Conservation (phyloP, 129 eudicot species). For the Tagetes erecta region DNA sequence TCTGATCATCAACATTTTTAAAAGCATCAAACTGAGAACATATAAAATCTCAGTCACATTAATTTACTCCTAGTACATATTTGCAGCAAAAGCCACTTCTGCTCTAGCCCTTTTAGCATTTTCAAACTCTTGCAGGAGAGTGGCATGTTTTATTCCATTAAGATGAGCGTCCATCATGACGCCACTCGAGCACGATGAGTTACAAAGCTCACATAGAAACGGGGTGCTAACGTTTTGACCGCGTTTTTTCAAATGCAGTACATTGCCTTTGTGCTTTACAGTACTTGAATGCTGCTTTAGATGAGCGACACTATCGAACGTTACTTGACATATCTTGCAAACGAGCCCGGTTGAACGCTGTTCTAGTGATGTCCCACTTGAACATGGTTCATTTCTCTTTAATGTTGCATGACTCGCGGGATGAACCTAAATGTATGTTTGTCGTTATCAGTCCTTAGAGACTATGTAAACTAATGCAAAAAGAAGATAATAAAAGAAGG, state of each 20-base stretch:
- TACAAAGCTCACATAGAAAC: constrained; percentile 39
- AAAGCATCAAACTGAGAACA: background rate
- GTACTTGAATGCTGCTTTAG: constrained; percentile 44
- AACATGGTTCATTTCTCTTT: constrained; percentile 47
- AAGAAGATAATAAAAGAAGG: background rate
- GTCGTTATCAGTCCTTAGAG: background rate
- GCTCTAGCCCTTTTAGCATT: constrained; percentile 35
- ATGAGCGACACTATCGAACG: constrained; percentile 29
- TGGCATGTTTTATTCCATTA: constrained; percentile 41
- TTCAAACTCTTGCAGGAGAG: constrained; percentile 36
- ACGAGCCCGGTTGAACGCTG: constrained; percentile 35
- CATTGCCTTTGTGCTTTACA: constrained; percentile 35
- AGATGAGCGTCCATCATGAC: constrained; percentile 41
- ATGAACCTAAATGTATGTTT: constrained; percentile 34
- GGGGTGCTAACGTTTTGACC: constrained; percentile 42
- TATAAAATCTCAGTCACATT: constrained; percentile 1
- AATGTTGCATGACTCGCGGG: constrained; percentile 24
- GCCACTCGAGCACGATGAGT: constrained; percentile 42
- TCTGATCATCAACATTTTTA: background rate
- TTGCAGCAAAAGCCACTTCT: constrained; percentile 35
- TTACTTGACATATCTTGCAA: constrained; percentile 43
- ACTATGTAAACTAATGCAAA: background rate
- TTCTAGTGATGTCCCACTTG: constrained; percentile 27
- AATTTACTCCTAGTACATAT: constrained; percentile 12
- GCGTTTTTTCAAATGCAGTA: constrained; percentile 35